Evolutionary conservation across 768 basidiomycete genomes (phyloP).

Genomic region (Suillus paluster): DNA sequence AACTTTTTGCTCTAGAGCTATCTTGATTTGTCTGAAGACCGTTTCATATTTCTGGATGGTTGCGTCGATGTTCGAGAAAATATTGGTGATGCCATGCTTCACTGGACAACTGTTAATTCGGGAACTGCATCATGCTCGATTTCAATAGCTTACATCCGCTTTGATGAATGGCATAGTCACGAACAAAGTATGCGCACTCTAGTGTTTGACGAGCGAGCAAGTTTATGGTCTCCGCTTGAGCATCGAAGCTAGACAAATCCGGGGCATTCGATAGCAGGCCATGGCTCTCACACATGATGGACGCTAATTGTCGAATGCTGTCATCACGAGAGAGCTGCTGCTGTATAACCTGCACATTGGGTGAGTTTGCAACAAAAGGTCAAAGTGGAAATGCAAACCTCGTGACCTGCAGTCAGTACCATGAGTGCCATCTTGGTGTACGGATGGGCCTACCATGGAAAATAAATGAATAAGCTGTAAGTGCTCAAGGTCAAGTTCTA

Average conservation of each 20-base stretch:
- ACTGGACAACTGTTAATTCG: not conserved
- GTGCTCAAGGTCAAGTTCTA: not conserved
- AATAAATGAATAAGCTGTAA: not conserved
- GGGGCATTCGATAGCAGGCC: constrained; percentile 6
- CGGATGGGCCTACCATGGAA: constrained; percentile 6
- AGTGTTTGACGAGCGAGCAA: constrained; percentile 23
- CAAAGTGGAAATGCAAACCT: not conserved
- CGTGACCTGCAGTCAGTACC: not conserved
- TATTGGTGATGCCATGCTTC: not conserved
- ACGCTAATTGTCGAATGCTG: not conserved
- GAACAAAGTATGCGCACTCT: constrained; percentile 34
- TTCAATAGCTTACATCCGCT: constrained; percentile 19
- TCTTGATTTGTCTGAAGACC: not conserved
- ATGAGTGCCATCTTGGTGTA: constrained; percentile 9
- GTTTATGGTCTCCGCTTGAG: constrained; percentile 3
- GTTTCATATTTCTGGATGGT: not conserved
- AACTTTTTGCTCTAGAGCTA: constrained; percentile 2
- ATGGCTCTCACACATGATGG: constrained; percentile 5
- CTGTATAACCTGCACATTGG: not conserved
- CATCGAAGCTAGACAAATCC: not conserved
- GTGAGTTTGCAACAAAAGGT: not conserved
- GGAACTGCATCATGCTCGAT: not conserved
- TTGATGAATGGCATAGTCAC: constrained; percentile 27
- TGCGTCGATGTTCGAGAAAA: not conserved
- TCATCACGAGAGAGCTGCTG: constrained; percentile 5